Evolutionary conservation across 2,329 filamentous ascomycete genomes (phyloP), one percentile per base, ranked within the genome.

Genomic region (Calonectria naviculata): DNA sequence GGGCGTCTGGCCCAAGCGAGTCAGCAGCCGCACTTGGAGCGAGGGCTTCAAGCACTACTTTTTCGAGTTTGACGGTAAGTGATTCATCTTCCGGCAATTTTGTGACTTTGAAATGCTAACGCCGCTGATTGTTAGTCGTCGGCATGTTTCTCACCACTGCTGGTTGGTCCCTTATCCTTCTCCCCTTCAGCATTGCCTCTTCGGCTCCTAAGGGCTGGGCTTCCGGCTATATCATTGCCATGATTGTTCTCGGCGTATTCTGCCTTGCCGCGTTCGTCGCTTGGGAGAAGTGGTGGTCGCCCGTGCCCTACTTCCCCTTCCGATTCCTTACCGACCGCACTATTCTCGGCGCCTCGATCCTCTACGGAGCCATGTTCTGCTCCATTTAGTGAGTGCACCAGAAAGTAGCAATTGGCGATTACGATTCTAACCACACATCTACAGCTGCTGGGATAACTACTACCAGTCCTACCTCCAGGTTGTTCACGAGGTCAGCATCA

Each of bases 161-260:
- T 7, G 85, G 87, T 10, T 86, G 88, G 70, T 85, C 85, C 28
- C 82, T 91, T 47, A 83, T 91, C 24, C 81, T 90, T 88, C 89
- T 93, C 2, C 91, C 92, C 0, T 88, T 93, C 78, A 91, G 86
- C 15, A 83, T 93, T n/a, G 75, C 75, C 24, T 74, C 71, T 3
- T 83, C 85, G 28, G 73, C 78, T 3, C 76, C 83, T 46, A 78
- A 85, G 58, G 85, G 85, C 4, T 90, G 87, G 87, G 79, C 80
- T 44, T 87, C 85, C 21, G 81, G 81, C 47, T 82, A 85, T 58
- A 89, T 91, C 73, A 85, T 91, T 56, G 80, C 83, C 28, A 89
- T 91, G 88, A 82, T 86, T 34, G 85, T 90, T 7, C 76, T 93
- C 29, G 92, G 92, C 1, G 81, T 83, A 4, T 78, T 87, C 0